Conservation (phyloP, 768 basidiomycete species). For the Crucibulum laeve region DNA sequence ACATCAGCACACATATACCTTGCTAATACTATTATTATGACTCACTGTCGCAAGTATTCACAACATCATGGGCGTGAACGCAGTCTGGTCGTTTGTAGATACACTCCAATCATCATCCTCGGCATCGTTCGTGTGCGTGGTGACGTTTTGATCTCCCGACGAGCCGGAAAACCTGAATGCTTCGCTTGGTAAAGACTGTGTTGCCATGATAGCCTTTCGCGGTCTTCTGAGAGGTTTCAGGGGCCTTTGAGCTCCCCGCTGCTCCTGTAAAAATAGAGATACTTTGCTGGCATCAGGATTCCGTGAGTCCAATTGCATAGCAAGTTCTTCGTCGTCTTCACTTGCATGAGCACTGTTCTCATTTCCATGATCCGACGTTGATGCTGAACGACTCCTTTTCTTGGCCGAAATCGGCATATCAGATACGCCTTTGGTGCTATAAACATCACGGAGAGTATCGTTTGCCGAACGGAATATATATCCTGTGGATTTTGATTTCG, state of each 20-base stretch:
- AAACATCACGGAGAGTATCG: constrained; percentile 50
- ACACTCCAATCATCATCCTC: constrained; percentile 43
- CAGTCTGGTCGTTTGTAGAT: constrained; percentile 5
- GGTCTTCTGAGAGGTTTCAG: constrained; percentile 37
- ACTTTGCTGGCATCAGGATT: constrained; percentile 19
- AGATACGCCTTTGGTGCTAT: constrained; percentile 11
- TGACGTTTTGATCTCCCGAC: constrained; percentile 6
- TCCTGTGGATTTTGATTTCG: constrained; percentile 33
- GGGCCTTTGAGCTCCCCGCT: constrained; percentile 15
- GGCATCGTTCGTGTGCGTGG: constrained; percentile 4
- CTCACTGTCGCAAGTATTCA: not conserved
- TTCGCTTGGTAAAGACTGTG: constrained; percentile 32
- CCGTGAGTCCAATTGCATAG: constrained; percentile 3
- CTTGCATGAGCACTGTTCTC: not conserved
- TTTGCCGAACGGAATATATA: constrained; percentile 51
- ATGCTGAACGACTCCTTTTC: constrained; percentile 32
- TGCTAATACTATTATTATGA: too few relatives aligned
- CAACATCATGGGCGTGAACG: not conserved
- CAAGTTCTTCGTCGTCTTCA: not conserved
- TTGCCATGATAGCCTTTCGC: constrained; percentile 24
- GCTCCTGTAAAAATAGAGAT: constrained; percentile 1
- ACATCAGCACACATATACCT: too few relatives aligned
- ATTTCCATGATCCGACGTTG: constrained; percentile 8
- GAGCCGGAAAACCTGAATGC: constrained; percentile 10
- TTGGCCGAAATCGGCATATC: constrained; percentile 9